These are phyloP conservation scores for Dendrobium officinale DNA, from an alignment of 106 monocot genomes.

Conservation along the genomic window DNA sequence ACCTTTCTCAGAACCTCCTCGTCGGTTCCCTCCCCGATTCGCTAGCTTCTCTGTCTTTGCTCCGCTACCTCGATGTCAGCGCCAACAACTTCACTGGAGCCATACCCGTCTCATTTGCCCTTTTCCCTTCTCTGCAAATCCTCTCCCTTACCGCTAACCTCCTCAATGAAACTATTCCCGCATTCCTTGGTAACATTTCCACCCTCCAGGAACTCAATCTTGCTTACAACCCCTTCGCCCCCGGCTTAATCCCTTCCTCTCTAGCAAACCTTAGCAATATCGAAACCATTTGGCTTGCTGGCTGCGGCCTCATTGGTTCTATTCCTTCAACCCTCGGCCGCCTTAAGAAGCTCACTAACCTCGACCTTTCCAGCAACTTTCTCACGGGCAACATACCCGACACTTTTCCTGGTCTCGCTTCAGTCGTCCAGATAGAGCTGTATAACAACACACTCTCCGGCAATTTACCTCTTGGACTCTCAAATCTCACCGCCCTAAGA, in stretches of 20 bases:
- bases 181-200: slow-evolving; percentile 25
- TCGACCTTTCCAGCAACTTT: slow-evolving; percentile 27
- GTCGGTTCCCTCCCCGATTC: slow-evolving; percentile 18
- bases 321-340: slow-evolving; percentile 53
- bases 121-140: slow-evolving; percentile 13
- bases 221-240: slow-evolving; percentile 42
- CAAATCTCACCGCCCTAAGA: slow-evolving; percentile 18
- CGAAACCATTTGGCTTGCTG: slow-evolving; percentile 45
- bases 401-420: slow-evolving; percentile 13
- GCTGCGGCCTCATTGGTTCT: slow-evolving; percentile 42
- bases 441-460: slow-evolving; percentile 45
- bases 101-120: slow-evolving; percentile 18
- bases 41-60: slow-evolving; percentile 16
- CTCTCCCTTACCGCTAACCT: slow-evolving; percentile 26
- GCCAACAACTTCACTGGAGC: slow-evolving; percentile 29
- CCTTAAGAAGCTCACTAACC: slow-evolving; percentile 20
- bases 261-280: slow-evolving; percentile 34
- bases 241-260: slow-evolving; percentile 23
- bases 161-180: slow-evolving; percentile 23
- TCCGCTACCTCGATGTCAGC: slow-evolving; percentile 12
- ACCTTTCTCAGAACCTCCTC: slow-evolving; percentile 25
- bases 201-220: slow-evolving; percentile 37
- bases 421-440: slow-evolving; percentile 38
- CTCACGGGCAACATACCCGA: slow-evolving; percentile 31
- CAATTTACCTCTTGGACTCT: slow-evolving; percentile 22